A percentile compares a stretch with the other conserved stretches of the same genome.
These are phyloP conservation scores for Picea sitchensis DNA, from an alignment of 75 land plant genomes.

Conservation along the genomic window DNA sequence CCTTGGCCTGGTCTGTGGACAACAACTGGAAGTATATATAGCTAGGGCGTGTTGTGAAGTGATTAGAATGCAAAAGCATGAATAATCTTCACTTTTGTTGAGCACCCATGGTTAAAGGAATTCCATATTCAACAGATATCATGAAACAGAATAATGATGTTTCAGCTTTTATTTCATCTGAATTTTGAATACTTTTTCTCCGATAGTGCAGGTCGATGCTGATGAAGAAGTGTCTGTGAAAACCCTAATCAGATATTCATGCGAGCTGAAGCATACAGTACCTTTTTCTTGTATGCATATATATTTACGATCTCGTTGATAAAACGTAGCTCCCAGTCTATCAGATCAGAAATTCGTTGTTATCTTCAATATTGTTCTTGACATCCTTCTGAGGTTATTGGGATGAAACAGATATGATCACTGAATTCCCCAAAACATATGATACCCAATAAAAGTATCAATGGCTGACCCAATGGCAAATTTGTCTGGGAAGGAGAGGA, in stretches of 20 bases:
- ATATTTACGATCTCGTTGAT: not conserved
- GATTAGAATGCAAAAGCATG: not conserved
- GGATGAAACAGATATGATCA: not conserved
- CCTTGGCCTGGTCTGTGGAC: not conserved
- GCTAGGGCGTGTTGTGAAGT: not conserved
- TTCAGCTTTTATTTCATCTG: not conserved
- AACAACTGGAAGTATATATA: not conserved
- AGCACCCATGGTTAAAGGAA: not conserved
- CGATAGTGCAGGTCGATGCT: not conserved
- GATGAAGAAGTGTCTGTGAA: not conserved
- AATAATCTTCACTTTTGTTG: not conserved
- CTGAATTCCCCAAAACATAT: not conserved
- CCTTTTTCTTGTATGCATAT: not conserved
- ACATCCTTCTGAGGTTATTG: not conserved
- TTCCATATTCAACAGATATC: not conserved
- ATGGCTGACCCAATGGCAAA: constrained; percentile 8
- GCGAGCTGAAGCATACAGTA: not conserved
- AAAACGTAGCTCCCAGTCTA: not conserved
- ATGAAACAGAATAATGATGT: not conserved
- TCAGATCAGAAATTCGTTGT: not conserved
- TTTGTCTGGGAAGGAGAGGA: constrained; percentile 1
- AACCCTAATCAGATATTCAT: constrained; percentile 3
- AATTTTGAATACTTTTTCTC: not conserved
- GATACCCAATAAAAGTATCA: not conserved
- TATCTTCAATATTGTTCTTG: not conserved